These are phyloP conservation scores for Paramecium pentaurelia DNA, from an alignment of 73 alveolate species.

Conservation along the genomic window DNA sequence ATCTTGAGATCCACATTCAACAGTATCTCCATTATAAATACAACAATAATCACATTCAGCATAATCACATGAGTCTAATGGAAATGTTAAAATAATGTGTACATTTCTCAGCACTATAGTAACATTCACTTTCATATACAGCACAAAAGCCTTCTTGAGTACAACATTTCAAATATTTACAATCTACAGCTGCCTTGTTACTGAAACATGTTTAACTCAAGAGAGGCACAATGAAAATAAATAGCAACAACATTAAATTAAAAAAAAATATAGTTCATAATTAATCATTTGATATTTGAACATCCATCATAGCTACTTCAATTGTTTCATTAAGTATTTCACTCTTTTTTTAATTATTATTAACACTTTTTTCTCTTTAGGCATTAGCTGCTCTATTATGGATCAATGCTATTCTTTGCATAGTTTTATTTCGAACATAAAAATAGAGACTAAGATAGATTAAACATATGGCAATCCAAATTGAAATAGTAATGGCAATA, in stretches of 20 bases:
- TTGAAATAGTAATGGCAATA: background rate
- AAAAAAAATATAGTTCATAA: background rate
- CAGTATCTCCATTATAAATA: background rate
- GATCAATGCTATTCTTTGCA: background rate
- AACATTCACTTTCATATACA: background rate
- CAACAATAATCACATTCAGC: slow-evolving; percentile 25
- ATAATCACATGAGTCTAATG: background rate
- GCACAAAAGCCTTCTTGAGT: background rate
- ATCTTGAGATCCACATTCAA: background rate
- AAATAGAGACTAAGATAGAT: background rate
- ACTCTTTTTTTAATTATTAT: background rate
- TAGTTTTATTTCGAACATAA: background rate
- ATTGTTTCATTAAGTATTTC: background rate
- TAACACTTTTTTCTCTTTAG: background rate
- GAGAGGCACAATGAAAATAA: background rate
- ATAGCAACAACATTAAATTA: background rate
- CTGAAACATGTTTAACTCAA: background rate
- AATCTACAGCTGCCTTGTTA: background rate
- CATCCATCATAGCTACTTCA: background rate
- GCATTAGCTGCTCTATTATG: background rate
- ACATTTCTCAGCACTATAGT: slow-evolving; percentile 2
- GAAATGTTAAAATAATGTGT: background rate
- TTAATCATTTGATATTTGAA: background rate
- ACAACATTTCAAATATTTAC: background rate
- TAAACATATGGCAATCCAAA: background rate